Evolutionary conservation across 1,284 basidiomycete species (phyloP).

Genomic region (Boletus semigastroideus): DNA sequence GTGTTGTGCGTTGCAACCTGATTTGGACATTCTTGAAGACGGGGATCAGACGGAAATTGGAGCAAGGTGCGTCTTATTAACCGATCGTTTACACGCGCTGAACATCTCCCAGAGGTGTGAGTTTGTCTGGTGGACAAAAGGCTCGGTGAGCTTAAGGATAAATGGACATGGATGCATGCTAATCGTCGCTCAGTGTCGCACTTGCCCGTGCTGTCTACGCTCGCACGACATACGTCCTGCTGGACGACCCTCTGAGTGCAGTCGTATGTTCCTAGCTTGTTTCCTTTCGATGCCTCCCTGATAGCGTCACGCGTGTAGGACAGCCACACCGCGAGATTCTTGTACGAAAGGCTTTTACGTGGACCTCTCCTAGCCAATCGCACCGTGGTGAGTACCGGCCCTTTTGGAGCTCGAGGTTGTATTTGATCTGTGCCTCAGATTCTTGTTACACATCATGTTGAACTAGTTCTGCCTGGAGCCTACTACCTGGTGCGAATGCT

Average conservation of each 20-base stretch:
- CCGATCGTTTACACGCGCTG: too few relatives aligned
- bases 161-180: neutral
- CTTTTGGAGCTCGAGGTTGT: neutral
- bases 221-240: constrained; percentile 47
- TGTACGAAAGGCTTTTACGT: constrained; percentile 52
- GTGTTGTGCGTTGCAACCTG: constrained; percentile 62
- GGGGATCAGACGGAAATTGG: constrained; percentile 35
- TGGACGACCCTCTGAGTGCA: constrained; percentile 61
- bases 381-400: constrained; percentile 48
- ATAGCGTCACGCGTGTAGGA: constrained; percentile 39
- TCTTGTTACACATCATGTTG: constrained; percentile 66
- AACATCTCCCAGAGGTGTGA: constrained; percentile 38
- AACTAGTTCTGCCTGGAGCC: constrained; percentile 57
- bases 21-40: constrained; percentile 50
- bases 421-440: constrained; percentile 35
- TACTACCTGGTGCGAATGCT: constrained; percentile 60
- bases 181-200: constrained; percentile 42
- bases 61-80: constrained; percentile 25
- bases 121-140: constrained; percentile 54
- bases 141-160: constrained; percentile 36
- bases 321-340: constrained; percentile 57
- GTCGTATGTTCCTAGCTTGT: constrained; percentile 36
- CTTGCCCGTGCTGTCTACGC: constrained; percentile 58
- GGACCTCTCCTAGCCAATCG: constrained; percentile 57
- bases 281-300: neutral